phyloP scores from a whole-genome alignment of 2,329 filamentous ascomycete species.

The Fusarium guadeloupense region DNA sequence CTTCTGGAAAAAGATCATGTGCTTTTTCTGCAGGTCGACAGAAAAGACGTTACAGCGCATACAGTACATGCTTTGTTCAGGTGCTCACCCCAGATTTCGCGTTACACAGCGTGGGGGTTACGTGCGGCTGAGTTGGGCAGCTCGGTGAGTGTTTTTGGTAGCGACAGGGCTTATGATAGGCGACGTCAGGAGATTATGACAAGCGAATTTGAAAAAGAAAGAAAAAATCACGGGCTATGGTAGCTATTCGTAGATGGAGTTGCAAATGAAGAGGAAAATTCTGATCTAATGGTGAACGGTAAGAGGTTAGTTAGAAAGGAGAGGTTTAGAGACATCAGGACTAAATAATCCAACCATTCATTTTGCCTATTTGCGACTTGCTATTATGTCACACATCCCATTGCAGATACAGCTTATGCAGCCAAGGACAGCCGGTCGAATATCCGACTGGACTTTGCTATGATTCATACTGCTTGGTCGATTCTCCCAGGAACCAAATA shows the following conservation, averaged over 20 bases:
- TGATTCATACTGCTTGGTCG: not conserved
- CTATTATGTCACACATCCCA: not conserved
- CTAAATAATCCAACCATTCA: no score
- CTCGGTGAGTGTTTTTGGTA: constrained; percentile 35
- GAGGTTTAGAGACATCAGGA: no score
- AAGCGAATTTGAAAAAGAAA: not conserved
- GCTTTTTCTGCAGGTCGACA: constrained; percentile 1
- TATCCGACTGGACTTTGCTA: not conserved
- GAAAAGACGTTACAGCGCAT: not conserved
- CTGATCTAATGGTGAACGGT: not conserved
- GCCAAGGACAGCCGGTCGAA: not conserved
- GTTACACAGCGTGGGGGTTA: constrained; percentile 14
- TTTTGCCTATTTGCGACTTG: not conserved
- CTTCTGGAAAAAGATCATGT: constrained; percentile 13
- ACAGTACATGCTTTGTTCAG: not conserved
- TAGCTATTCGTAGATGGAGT: not conserved
- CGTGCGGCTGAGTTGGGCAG: not conserved
- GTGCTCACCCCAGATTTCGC: constrained; percentile 17
- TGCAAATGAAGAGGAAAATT: not conserved
- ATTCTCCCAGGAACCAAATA: not conserved
- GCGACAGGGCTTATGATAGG: constrained; percentile 6
- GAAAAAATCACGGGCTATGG: not conserved
- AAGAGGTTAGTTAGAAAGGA: no score
- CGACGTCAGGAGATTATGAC: constrained; percentile 18
- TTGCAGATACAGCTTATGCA: not conserved